Evolutionary conservation across 768 basidiomycete genomes (phyloP), one percentile per base, ranked within the genome.

Genomic region (Termitomyces bulborhizus): DNA sequence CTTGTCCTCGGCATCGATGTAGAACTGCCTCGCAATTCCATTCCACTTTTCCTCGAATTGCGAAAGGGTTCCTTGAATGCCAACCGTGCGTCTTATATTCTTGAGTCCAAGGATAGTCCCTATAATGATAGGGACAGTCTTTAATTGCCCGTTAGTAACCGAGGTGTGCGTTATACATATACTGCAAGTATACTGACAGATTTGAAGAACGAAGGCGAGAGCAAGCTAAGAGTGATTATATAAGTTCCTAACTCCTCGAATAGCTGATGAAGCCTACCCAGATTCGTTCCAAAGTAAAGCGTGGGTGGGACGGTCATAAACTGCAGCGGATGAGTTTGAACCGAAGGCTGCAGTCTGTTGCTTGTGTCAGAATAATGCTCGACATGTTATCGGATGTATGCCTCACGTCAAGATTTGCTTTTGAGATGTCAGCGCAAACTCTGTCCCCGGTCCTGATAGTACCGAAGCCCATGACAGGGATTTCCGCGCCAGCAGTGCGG

Each of bases 51-150:
- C 75, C 12, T 60, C 64, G 58, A 76, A 76, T 31, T 72, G 62
- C 2, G 73, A 69, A 50, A 81, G 67, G 7, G 57, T 52, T 18
- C 80, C 80, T 15, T 72, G 72, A 15, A 60, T 58, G 1, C 72
- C 73, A 29, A 71, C 66, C 4, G 64, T 75, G 24, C 73, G 67
- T 46, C 66, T 62, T 32, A 84, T 46, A 21, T 72, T 63, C 50
- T 74, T 72, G 54, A 80, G 66, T 32, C 67, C 67, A 54, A 83
- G 75, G 41, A 85, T 73, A 6, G 66, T 69, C 2, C 71, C 68
- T 21, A 85, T 60, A 24, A 80, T 69, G 29, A 65, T 65, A 27
- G 79, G 73, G 3, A 74, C 75, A 29, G 76, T 73, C 79, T 81
- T 53, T 8, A 11, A 47, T 15, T 12, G 21, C 43, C 51, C 37